These are phyloP conservation scores for Coemansia sp. DNA, from an alignment of 192 early-diverging fungal genomes.

Conservation along the genomic window DNA sequence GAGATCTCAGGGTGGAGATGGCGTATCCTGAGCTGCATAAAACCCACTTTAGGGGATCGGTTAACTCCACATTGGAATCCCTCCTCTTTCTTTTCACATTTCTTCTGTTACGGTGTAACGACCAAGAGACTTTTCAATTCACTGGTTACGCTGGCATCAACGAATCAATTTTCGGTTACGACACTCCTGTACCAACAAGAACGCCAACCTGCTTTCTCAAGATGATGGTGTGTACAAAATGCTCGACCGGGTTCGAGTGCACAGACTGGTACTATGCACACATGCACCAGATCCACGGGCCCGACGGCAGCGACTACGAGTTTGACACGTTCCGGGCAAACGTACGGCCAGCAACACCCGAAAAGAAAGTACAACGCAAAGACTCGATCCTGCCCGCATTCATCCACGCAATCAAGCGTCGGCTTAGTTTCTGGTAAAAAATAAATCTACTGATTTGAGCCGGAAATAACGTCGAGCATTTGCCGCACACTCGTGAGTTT, in stretches of 20 bases:
- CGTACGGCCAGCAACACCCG: not conserved
- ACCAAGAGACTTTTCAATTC: not conserved
- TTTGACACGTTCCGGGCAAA: not conserved
- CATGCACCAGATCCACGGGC: conserved; percentile 38
- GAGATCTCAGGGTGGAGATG: not conserved
- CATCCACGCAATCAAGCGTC: conserved; percentile 29
- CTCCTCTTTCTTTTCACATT: not conserved
- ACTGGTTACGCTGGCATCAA: not conserved
- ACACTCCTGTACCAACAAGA: not conserved
- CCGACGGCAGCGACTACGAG: conserved; percentile 11
- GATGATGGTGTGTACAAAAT: conserved; percentile 38
- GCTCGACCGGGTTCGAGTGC: conserved; percentile 44
- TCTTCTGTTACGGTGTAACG: not conserved
- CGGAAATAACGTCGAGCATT: conserved; percentile 58
- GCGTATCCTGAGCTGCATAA: not conserved
- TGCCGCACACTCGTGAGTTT: conserved; percentile 66
- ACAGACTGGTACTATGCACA: conserved; percentile 49
- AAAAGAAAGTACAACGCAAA: conserved; percentile 9
- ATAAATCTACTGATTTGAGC: not conserved
- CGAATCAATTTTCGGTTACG: not conserved
- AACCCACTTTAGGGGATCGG: no score
- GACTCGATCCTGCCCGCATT: conserved; percentile 28
- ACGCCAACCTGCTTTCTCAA: not conserved
- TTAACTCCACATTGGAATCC: not conserved
- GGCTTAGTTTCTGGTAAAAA: conserved; percentile 25